Base-by-base conservation (phyloP, 1,284 basidiomycete genomes). In the Cryptococcus wingfieldii region DNA sequence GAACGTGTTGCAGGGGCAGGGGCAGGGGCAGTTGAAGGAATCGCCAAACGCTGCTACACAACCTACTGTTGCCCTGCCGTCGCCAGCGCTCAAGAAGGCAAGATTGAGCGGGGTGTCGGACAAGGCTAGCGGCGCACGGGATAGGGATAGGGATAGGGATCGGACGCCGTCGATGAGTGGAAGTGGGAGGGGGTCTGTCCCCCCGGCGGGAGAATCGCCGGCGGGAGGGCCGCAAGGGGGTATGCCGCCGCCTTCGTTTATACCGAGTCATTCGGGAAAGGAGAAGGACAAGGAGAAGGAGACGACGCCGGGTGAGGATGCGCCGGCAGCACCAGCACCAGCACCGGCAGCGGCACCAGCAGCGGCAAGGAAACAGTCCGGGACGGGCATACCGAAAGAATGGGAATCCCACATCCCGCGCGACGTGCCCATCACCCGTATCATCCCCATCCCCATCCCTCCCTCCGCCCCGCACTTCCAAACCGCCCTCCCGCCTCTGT, bases 391-490 rank as follows among this genome's bases (percentile, higher is more conserved):
- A 67, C 31, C 75, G 18, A 67, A 68, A 57, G 72, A 70, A 42
- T 77, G 76, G 76, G 66, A 73, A 58, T 46, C 54, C 5, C 57
- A 64, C 66, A 80, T 78, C 13, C 78, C 79, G 8, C 78, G 85
- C 54, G 85, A 86, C 69, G 81, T 82, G 27, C 78, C 80, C 38
- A 82, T 84, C 50, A 90, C 88, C 6, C 80, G 80, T 18, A 80
- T 90, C 49, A 82, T 83, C 9, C 76, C 82, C 51, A 81, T 91
- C 2, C 85, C 87, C 4, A 78, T 84, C 43, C 72, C 78, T 50
- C 79, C 61, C 28, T 82, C 50, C 80, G 84, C 61, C 60, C 70
- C 76, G 5, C 78, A 76, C 7, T 77, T 77, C 47, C 76, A 78
- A 3, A 78, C 78, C 44, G 68, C 71, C 43, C 84, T 89, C 50